Evolutionary conservation across 371 early-diverging fungal species (phyloP).

Genomic region (Rhizomucor miehei): DNA sequence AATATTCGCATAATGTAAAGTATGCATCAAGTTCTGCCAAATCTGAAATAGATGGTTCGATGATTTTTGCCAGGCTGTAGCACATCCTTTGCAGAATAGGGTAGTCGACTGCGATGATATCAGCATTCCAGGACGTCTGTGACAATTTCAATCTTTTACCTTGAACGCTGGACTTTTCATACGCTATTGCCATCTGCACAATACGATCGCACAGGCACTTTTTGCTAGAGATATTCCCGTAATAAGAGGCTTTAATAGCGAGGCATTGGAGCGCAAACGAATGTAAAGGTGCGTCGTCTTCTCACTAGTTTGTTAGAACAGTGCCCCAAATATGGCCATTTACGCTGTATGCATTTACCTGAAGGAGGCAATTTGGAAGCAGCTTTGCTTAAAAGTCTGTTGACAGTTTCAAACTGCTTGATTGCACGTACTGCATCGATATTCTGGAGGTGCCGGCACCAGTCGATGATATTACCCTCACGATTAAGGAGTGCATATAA

Average conservation of each 20-base stretch:
- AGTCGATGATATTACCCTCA: conserved; percentile 38
- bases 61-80: conserved; percentile 17
- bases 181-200: conserved; percentile 28
- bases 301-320: not conserved
- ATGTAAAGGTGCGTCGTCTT: conserved; percentile 2
- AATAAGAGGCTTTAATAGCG: conserved; percentile 12
- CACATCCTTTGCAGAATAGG: conserved; percentile 19
- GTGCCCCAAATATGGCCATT: not conserved
- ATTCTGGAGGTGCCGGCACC: conserved; percentile 25
- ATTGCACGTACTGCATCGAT: conserved; percentile 23
- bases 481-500: conserved; percentile 30
- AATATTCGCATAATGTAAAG: conserved; percentile 38
- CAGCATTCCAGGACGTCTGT: not conserved
- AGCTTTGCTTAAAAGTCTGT: conserved; percentile 19
- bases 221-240: conserved; percentile 6
- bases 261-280: conserved; percentile 19
- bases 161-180: conserved; percentile 25
- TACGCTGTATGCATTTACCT: conserved; percentile 10
- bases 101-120: conserved; percentile 16
- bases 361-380: conserved; percentile 16
- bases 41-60: conserved; percentile 10
- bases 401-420: conserved; percentile 32
- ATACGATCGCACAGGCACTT: conserved; percentile 27
- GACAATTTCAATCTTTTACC: conserved; percentile 10
- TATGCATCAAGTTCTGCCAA: conserved; percentile 30